Evolutionary conservation across 169 alveolate genomes (phyloP).

Genomic region (Babesia bigemina): DNA sequence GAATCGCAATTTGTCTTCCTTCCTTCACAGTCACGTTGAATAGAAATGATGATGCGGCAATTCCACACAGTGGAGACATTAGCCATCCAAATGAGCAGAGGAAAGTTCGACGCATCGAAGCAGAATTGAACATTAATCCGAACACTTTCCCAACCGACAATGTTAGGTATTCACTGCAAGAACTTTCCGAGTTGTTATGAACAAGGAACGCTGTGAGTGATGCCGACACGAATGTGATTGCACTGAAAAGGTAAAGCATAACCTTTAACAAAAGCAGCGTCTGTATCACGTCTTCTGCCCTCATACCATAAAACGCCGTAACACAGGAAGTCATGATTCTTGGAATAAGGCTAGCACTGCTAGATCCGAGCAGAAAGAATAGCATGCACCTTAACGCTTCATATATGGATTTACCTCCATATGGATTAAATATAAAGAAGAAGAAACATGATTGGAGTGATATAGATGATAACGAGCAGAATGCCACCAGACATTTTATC

Average conservation of each 20-base stretch:
- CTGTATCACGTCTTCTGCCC: background rate
- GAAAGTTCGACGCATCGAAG: background rate
- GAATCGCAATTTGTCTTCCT: background rate
- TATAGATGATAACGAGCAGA: background rate
- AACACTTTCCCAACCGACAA: background rate
- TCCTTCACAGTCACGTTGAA: slow-evolving; percentile 3
- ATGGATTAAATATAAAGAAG: background rate
- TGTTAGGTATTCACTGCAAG: background rate
- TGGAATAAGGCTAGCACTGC: background rate
- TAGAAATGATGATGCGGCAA: background rate
- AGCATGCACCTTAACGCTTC: background rate
- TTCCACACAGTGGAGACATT: slow-evolving; percentile 6
- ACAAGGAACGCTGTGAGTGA: background rate
- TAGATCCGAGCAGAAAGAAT: slow-evolving; percentile 1
- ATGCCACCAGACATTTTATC: background rate
- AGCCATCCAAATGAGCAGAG: slow-evolving; percentile 19
- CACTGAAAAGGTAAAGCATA: background rate
- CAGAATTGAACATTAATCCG: too few species aligned
- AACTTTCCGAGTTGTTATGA: background rate
- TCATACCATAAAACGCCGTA: background rate
- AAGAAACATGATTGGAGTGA: background rate
- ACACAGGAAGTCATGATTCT: background rate
- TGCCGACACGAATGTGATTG: slow-evolving; percentile 9
- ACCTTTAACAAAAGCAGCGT: background rate
- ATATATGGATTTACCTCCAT: background rate